Percentiles rank a stretch among this genome's conserved stretches.
Conservation (phyloP, 495 filamentous ascomycete species). For the Penicillium argentinense region DNA sequence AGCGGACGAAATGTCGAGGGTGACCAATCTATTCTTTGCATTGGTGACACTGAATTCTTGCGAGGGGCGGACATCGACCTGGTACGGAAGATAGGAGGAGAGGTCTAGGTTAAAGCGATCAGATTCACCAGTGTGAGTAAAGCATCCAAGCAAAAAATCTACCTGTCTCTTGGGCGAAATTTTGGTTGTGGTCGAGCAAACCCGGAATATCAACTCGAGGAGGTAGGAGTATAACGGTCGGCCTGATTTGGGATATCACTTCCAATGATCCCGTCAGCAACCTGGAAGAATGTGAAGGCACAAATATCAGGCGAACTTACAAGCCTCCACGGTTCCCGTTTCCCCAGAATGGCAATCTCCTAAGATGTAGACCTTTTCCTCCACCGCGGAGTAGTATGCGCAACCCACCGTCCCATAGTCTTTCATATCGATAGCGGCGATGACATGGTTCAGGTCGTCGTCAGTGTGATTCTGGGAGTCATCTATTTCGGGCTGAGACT, state of each 20-base stretch:
- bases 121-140: not conserved
- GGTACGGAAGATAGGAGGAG: conserved; percentile 57
- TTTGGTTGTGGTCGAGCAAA: conserved; percentile 22
- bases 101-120: conserved; percentile 23
- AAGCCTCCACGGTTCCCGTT: conserved; percentile 66
- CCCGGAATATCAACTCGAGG: conserved; percentile 62
- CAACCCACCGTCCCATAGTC: conserved; percentile 77
- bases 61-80: conserved; percentile 70
- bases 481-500: conserved; percentile 5
- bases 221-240: conserved; percentile 76
- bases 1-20: conserved; percentile 42
- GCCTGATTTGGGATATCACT: conserved; percentile 75
- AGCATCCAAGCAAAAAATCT: not conserved
- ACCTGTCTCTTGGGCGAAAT: conserved; percentile 28
- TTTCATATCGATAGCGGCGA: conserved; percentile 81
- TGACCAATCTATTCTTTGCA: conserved; percentile 67
- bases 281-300: not conserved
- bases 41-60: conserved; percentile 75
- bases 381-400: conserved; percentile 75
- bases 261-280: conserved; percentile 14
- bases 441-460: conserved; percentile 70
- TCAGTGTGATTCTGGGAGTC: conserved; percentile 16
- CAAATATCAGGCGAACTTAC: conserved; percentile 39
- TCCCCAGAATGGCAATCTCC: conserved; percentile 75
- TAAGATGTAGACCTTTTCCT: conserved; percentile 75